Evolutionary conservation across 2,329 filamentous ascomycete species (phyloP).

Genomic region (Phialemoniopsis sp.): DNA sequence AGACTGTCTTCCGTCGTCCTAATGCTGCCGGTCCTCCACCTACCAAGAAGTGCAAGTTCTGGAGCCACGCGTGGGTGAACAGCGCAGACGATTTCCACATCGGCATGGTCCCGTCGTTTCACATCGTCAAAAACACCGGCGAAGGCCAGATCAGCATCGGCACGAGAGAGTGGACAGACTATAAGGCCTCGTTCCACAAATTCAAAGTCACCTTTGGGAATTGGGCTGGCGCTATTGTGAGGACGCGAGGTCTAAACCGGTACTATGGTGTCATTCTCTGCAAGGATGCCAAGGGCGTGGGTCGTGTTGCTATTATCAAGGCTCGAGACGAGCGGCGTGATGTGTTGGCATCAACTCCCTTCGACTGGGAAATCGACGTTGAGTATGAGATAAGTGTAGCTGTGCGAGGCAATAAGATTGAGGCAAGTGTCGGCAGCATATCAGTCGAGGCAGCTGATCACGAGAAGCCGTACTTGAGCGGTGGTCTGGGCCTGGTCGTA

Average conservation of each 20-base stretch:
- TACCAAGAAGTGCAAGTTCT: constrained; percentile 11
- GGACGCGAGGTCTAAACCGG: constrained; percentile 21
- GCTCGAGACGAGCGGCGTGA: too few species aligned
- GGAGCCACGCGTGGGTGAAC: constrained; percentile 20
- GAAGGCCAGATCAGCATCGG: constrained; percentile 24
- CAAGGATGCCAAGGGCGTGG: background rate
- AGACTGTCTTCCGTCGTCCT: constrained; percentile 3
- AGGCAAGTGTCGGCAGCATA: too few species aligned
- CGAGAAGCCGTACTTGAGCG: too few species aligned
- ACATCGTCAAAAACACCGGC: constrained; percentile 19
- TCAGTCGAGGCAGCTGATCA: too few species aligned
- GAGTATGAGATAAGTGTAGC: too few species aligned
- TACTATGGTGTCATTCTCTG: constrained; percentile 20
- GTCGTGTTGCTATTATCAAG: too few species aligned
- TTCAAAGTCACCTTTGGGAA: constrained; percentile 18
- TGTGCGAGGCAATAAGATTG: too few species aligned
- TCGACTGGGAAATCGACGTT: too few species aligned
- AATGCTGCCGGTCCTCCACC: too few species aligned
- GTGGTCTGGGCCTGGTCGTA: too few species aligned
- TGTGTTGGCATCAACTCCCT: too few species aligned
- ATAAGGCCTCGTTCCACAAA: constrained; percentile 11
- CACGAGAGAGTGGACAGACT: constrained; percentile 24
- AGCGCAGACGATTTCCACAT: constrained; percentile 15
- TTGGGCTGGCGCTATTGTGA: constrained; percentile 15
- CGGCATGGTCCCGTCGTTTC: constrained; percentile 11